These are phyloP conservation scores for Citrus maxima DNA, from an alignment of 345 rosid genomes.

Conservation along the genomic window DNA sequence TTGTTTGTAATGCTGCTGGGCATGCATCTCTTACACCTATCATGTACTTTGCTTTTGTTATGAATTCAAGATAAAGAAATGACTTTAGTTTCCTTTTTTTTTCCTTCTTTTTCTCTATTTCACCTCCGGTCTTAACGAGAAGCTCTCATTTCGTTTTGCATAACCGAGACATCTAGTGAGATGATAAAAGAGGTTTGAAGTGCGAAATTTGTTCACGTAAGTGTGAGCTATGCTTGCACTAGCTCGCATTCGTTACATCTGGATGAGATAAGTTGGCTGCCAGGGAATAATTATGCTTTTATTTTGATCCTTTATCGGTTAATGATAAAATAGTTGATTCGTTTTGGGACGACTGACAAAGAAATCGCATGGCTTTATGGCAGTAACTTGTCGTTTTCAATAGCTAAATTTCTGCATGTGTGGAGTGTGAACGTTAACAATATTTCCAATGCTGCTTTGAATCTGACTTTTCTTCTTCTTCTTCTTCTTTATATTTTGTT, in stretches of 20 bases:
- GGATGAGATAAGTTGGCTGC: background rate
- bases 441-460: background rate
- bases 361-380: background rate
- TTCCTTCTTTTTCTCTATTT: background rate
- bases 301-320: background rate
- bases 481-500: background rate
- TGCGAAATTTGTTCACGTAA: background rate
- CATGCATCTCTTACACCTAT: conserved; percentile 77
- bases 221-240: background rate
- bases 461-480: background rate
- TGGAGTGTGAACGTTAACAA: background rate
- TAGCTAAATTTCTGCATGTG: background rate
- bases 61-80: conserved; percentile 15
- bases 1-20: conserved; percentile 41
- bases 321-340: background rate
- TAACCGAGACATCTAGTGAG: background rate
- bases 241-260: background rate
- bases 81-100: background rate
- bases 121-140: background rate
- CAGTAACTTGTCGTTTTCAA: background rate
- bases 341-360: background rate
- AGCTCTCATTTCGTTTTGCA: background rate
- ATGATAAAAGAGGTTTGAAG: background rate
- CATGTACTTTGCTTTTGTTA: conserved; percentile 29
- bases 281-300: background rate